These are phyloP conservation scores for Trametes sanguinea DNA, from an alignment of 768 basidiomycete genomes.

Conservation along the genomic window DNA sequence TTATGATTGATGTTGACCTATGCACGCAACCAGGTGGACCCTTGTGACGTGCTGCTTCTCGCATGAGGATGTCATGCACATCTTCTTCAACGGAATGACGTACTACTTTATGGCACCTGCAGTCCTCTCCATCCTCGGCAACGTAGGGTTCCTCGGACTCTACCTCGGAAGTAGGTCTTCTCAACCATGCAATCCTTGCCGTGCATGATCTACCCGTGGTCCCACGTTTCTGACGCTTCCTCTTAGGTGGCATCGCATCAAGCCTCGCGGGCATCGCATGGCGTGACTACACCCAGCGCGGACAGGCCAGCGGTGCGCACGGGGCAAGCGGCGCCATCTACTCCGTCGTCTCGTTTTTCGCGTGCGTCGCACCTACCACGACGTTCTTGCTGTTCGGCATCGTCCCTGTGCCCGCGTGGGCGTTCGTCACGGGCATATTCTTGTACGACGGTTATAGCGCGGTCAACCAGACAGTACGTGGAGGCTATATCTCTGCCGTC, in stretches of 20 bases:
- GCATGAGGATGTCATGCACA: conserved; percentile 59
- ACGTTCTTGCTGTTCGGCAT: conserved; percentile 75
- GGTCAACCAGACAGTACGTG: conserved; percentile 37
- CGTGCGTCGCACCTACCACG: conserved; percentile 65
- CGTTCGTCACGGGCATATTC: conserved; percentile 66
- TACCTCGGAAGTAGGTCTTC: conserved; percentile 65
- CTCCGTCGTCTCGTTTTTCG: conserved; percentile 69
- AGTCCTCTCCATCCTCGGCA: conserved; percentile 64
- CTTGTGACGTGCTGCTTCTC: conserved; percentile 72
- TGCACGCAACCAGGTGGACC: conserved; percentile 61
- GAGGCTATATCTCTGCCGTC: neutral
- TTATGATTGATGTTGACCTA: neutral
- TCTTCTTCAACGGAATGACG: conserved; percentile 76
- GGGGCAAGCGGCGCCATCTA: conserved; percentile 85
- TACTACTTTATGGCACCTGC: conserved; percentile 76
- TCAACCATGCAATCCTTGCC: neutral
- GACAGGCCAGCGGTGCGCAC: conserved; percentile 41
- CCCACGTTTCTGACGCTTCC: neutral
- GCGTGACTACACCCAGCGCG: conserved; percentile 38
- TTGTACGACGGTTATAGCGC: conserved; percentile 53
- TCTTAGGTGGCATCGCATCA: conserved; percentile 59
- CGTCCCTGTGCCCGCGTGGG: conserved; percentile 80
- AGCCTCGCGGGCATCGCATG: conserved; percentile 53
- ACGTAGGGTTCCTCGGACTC: conserved; percentile 64
- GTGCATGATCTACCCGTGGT: neutral